Base-by-base conservation (phyloP, 176 grass and related monocot species). In the Rhynchospora breviuscula region DNA sequence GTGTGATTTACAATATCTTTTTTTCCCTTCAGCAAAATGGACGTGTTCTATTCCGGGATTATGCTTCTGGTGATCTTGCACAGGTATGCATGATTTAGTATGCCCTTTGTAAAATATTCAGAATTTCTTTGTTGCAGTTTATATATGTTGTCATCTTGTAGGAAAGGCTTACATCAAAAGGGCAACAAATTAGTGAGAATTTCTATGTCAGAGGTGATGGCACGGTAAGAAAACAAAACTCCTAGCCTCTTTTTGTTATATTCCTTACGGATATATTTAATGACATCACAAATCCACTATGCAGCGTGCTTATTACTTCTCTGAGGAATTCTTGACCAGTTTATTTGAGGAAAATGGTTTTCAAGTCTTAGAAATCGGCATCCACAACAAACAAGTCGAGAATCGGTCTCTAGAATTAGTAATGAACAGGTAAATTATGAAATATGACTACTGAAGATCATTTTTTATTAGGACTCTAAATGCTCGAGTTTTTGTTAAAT, bases 131-230 rank as follows among this genome's bases (percentile, higher is more conserved):
- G 33, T 67, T 79, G 25, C 26, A 65, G 11, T 84, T 81, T 51
- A 77, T 73, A 17, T 62, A 26, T 88, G 26, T 66, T 58, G 81
- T 82, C 67, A 87, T 83, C 12, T 43, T 95, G 79, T 80, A 98
- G 95, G 92, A 98, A 93, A 95, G 89, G 71, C 81, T 98, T 81
- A 95, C 84, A 84, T 95, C 67, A 64, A 98, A 98, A 63, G 92
- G 89, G 11, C 95, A 98, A 81, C 84, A 91, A 90, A 91, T 98
- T 81, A 95, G 92, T 86, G 92, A 98, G 76, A 98, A 95, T 65
- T 98, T 98, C 81, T 98, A 91, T 81, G 95, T 95, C 35, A 93
- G 92, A 91, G 95, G 95, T 89, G 92, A 98, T 93, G 95, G 95
- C 62, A 98, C 92, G 63, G 95, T 98, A 85, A 92, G 91, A 80